Conservation (phyloP, 2,329 filamentous ascomycete genomes). For the Diaporthe nobilis region DNA sequence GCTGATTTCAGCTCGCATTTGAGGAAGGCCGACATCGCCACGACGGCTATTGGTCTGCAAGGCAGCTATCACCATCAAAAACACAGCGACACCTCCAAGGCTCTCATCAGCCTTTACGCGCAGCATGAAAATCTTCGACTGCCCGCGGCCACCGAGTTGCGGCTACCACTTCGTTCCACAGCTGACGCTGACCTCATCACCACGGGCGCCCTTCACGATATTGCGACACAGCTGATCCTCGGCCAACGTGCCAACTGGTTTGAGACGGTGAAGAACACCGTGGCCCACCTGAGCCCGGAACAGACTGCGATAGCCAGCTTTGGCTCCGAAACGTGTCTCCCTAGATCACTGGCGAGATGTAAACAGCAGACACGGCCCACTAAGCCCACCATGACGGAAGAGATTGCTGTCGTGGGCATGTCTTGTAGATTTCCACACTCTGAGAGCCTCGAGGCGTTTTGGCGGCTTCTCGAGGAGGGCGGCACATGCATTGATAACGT, state of each 20-base stretch:
- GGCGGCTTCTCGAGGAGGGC: slow-evolving; percentile 48
- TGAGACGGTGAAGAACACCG: slow-evolving; percentile 26
- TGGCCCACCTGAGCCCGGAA: not conserved
- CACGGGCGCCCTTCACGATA: slow-evolving; percentile 31
- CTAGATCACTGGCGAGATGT: slow-evolving; percentile 6
- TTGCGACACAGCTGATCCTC: slow-evolving; percentile 35
- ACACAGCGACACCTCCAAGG: slow-evolving; percentile 2
- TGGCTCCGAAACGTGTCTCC: slow-evolving; percentile 24
- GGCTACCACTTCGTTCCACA: slow-evolving; percentile 39
- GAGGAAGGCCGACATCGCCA: slow-evolving; percentile 19
- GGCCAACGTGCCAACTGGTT: slow-evolving; percentile 36
- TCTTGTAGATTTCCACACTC: slow-evolving; percentile 52
- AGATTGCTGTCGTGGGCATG: slow-evolving; percentile 56
- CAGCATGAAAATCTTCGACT: slow-evolving; percentile 32
- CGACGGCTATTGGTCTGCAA: slow-evolving; percentile 30
- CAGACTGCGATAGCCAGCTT: slow-evolving; percentile 9
- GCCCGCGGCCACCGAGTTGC: slow-evolving; percentile 19
- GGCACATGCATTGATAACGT: slow-evolving; percentile 10
- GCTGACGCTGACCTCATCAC: slow-evolving; percentile 35
- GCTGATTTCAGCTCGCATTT: slow-evolving; percentile 15
- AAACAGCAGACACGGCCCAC: not conserved
- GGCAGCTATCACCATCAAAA: slow-evolving; percentile 35
- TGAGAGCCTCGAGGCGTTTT: slow-evolving; percentile 53
- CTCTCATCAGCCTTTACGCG: not conserved
- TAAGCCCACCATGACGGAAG: not conserved